These are phyloP conservation scores for Boletus semigastroideus DNA, from an alignment of 1,284 basidiomycete genomes.

Conservation along the genomic window DNA sequence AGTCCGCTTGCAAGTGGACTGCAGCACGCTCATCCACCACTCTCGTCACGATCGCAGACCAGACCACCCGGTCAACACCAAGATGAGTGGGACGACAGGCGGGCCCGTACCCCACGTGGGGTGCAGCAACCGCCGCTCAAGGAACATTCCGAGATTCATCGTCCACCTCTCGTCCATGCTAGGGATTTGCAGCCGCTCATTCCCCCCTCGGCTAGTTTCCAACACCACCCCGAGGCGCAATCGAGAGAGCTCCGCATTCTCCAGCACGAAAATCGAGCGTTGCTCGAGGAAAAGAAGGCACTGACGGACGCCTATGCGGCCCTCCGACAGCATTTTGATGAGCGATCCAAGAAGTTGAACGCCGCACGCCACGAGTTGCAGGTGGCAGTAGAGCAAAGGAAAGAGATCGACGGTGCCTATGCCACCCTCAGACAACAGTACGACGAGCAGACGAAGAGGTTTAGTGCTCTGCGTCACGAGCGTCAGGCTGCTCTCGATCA, in stretches of 20 bases:
- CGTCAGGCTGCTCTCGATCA: slow-evolving; percentile 3
- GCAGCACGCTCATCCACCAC: slow-evolving; percentile 1
- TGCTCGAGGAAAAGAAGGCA: slow-evolving; percentile 10
- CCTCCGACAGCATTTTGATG: slow-evolving; percentile 9
- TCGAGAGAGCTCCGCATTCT: slow-evolving; percentile 5
- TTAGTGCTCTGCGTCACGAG: slow-evolving; percentile 4
- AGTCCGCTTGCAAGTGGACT: not conserved
- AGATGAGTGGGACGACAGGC: not conserved
- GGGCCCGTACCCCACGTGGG: not conserved
- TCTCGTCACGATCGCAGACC: not conserved
- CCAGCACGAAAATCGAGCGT: not conserved
- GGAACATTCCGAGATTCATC: not conserved
- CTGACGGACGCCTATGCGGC: not conserved
- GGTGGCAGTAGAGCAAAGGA: not conserved
- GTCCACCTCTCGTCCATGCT: not conserved
- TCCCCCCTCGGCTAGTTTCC: not conserved
- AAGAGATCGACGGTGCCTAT: slow-evolving; percentile 1
- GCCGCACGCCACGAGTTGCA: slow-evolving; percentile 9
- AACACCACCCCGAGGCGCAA: slow-evolving; percentile 8
- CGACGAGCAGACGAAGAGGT: slow-evolving; percentile 13
- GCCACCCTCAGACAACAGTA: slow-evolving; percentile 1
- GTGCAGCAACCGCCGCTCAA: not conserved
- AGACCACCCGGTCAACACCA: not conserved
- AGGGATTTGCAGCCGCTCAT: not conserved
- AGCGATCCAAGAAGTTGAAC: slow-evolving; percentile 4